Evolutionary conservation across 1,284 basidiomycete species (phyloP).

Genomic region (Laetiporus sulphureus): DNA sequence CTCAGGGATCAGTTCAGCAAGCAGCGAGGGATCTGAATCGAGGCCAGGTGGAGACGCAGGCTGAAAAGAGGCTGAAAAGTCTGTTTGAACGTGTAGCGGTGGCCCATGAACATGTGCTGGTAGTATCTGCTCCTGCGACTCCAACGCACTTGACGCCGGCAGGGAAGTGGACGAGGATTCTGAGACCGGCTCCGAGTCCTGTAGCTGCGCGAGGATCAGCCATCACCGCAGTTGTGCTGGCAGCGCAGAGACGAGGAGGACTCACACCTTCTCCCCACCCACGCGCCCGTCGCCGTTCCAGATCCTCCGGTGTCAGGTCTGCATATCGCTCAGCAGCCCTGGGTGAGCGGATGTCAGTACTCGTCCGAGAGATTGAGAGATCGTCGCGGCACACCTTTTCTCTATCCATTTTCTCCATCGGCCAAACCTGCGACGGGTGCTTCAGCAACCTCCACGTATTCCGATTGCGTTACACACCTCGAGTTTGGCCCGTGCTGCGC

Average conservation of each 20-base stretch:
- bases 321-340: slow-evolving; percentile 78
- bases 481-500: slow-evolving; percentile 71
- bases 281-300: slow-evolving; percentile 46
- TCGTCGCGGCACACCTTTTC: slow-evolving; percentile 54
- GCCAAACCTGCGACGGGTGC: slow-evolving; percentile 53
- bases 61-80: slow-evolving; percentile 24
- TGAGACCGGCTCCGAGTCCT: background rate
- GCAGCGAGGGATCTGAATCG: slow-evolving; percentile 27
- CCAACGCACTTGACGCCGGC: too few species aligned
- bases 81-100: slow-evolving; percentile 41
- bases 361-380: slow-evolving; percentile 5
- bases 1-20: slow-evolving; percentile 44
- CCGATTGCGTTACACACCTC: slow-evolving; percentile 35
- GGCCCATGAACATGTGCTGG: too few species aligned
- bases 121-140: too few species aligned
- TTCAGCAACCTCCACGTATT: too few species aligned
- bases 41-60: slow-evolving; percentile 25
- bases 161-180: slow-evolving; percentile 2
- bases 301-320: slow-evolving; percentile 54
- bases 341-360: slow-evolving; percentile 4
- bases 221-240: background rate
- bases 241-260: slow-evolving; percentile 1
- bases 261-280: slow-evolving; percentile 56
- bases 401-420: slow-evolving; percentile 82
- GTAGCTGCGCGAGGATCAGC: slow-evolving; percentile 2